Base-by-base conservation (phyloP, 164 flowering plant genomes). In the Platanus orientalis region DNA sequence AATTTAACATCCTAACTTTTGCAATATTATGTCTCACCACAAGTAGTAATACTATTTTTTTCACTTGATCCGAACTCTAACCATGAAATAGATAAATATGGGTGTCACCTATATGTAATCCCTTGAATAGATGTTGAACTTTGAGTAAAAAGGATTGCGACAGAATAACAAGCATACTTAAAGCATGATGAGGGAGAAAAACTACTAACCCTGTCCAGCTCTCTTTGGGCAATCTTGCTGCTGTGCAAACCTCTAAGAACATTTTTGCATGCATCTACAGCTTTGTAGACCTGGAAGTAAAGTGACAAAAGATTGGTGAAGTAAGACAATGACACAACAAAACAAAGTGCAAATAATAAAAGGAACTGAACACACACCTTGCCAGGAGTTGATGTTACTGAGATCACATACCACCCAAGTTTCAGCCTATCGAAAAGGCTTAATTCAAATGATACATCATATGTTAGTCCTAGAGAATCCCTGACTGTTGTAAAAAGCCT, bases 401-500 rank as follows among this genome's bases (percentile, higher is more conserved):
- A 88, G 53, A 94, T 76, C 64, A 94, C 99, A 79, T 91, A 94
- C 99, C 97, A 94, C 62, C 99, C 97, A 71, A 94, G 85, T 42
- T 85, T 82, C 69, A 94, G 81, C 73, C 97, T 77, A 83, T 94
- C 99, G 81, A 94, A 94, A 60, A 91, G 81, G 84, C 83, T 88
- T 63, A 94, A 69, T 53, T 94, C 97, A 68, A 94, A 94, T 28
- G 99, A 91, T 24, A 94, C 99, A 76, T 94, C 99, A 73, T 94
- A 94, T 54, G 97, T 91, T 71, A 94, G 80, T 57, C 97, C 99
- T 70, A 91, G 87, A 57, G 99, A 91, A 77, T 94, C 99, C 65
- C 97, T 71, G 36, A 94, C 99, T n/a, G 95, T 85, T 21, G 99
- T 94, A 62, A 94, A 94, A 63, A 94, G 96, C 87, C 99, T 94